Conservation (phyloP, 345 rosid genomes). For the Fremontodendron californicum region DNA sequence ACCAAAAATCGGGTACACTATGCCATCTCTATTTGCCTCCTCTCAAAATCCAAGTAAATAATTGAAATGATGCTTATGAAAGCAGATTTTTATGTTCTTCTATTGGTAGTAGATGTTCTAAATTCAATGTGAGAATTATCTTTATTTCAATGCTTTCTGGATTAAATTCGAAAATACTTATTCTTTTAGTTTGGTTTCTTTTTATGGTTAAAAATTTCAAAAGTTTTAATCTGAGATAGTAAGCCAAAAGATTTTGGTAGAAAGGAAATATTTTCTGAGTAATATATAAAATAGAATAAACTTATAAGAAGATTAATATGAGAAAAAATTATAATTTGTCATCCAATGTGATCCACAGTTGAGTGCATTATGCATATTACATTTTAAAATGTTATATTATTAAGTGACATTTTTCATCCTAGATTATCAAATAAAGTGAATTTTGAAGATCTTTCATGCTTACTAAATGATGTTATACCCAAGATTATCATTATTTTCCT, state of each 20-base stretch:
- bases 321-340: not conserved
- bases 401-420: not conserved
- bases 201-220: not conserved
- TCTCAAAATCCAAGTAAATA: constrained; percentile 84
- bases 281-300: not conserved
- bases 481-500: too few species aligned
- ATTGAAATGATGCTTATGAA: not conserved
- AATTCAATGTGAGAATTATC: not conserved
- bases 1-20: constrained; percentile 43
- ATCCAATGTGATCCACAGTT: not conserved
- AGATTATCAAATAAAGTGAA: not conserved
- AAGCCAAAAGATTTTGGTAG: not conserved
- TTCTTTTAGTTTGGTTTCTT: not conserved
- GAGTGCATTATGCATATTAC: not conserved
- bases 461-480: too few species aligned
- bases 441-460: too few species aligned
- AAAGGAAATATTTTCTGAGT: not conserved
- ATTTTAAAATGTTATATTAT: not conserved
- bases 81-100: not conserved
- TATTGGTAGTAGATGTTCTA: not conserved
- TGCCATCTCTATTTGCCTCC: constrained; percentile 78
- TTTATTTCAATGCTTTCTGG: not conserved
- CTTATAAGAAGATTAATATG: not conserved
- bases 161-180: not conserved
- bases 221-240: not conserved